Conservation (phyloP, 2,329 filamentous ascomycete species). For the Mycosphaerella sp. region DNA sequence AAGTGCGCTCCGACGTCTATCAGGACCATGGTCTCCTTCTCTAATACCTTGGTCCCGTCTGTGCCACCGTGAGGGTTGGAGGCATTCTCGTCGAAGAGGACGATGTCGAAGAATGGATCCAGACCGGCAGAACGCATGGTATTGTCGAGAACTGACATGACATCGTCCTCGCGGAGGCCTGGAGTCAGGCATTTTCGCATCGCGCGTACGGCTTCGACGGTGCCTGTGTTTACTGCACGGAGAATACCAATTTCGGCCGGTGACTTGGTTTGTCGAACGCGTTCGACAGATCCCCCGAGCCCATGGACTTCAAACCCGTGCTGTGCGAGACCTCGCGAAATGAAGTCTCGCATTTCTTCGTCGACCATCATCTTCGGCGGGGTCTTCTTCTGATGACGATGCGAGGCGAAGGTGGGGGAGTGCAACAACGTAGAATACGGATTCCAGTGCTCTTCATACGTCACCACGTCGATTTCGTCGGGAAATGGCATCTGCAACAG, state of each 20-base stretch:
- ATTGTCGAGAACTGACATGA: conserved; percentile 50
- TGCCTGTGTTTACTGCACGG: conserved; percentile 58
- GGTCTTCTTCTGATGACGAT: conserved; percentile 15
- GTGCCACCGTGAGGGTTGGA: conserved; percentile 50
- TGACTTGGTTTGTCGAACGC: conserved; percentile 54
- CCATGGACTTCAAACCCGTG: conserved; percentile 53
- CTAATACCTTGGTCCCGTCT: conserved; percentile 46
- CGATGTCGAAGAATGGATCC: conserved; percentile 57
- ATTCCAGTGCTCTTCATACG: conserved; percentile 61
- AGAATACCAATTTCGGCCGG: conserved; percentile 52
- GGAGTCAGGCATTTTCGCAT: conserved; percentile 51
- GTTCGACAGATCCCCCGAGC: conserved; percentile 49
- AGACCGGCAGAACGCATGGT: conserved; percentile 51
- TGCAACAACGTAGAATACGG: conserved; percentile 50
- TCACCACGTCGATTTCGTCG: conserved; percentile 48
- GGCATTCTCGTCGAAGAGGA: conserved; percentile 54
- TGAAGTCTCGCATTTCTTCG: conserved; percentile 59
- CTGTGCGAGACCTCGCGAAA: conserved; percentile 49
- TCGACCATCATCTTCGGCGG: conserved; percentile 53
- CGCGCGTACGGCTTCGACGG: conserved; percentile 53
- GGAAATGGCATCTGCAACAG: conserved; percentile 53
- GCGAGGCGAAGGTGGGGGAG: conserved; percentile 11
- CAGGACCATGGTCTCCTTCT: conserved; percentile 51
- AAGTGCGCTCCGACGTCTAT: conserved; percentile 59
- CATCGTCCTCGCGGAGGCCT: conserved; percentile 53